Percentiles rank a stretch among this genome's conserved stretches.
phyloP scores from a whole-genome alignment of 73 alveolate genomes.

The Paraurostyla sp. region DNA sequence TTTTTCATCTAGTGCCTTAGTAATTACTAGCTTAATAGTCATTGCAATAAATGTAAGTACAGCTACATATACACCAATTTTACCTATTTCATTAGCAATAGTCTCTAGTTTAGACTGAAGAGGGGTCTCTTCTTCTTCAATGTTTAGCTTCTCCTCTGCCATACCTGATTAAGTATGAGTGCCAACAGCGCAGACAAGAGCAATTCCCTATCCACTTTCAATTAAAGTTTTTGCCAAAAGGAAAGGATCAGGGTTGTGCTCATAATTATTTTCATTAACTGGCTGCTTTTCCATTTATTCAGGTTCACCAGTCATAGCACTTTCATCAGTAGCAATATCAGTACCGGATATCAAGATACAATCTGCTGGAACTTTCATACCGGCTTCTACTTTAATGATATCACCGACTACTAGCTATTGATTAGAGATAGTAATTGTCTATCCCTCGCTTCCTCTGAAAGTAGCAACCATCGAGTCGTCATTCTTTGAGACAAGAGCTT shows the following conservation, averaged over 20 bases:
- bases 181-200: conserved; percentile 95
- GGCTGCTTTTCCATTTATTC: conserved; percentile 85
- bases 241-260: conserved; percentile 87
- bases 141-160: conserved; percentile 76
- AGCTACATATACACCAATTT: conserved; percentile 89
- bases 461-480: conserved; percentile 81
- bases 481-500: conserved; percentile 86
- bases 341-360: conserved; percentile 88
- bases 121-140: conserved; percentile 93
- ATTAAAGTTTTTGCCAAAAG: conserved; percentile 90
- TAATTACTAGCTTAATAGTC: conserved; percentile 79
- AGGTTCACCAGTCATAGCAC: conserved; percentile 96
- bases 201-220: conserved; percentile 89
- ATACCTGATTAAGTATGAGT: conserved; percentile 84
- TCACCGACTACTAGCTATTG: conserved; percentile 95
- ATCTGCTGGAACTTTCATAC: conserved; percentile 97
- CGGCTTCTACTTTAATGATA: conserved; percentile 85
- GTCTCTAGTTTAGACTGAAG: conserved; percentile 91
- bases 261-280: conserved; percentile 75
- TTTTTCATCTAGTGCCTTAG: not conserved
- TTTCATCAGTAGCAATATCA: conserved; percentile 90
- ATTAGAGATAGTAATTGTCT: conserved; percentile 78
- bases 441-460: conserved; percentile 82
- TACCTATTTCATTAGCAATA: conserved; percentile 93
- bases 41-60: conserved; percentile 84